These are phyloP conservation scores for Neospora caninum DNA, from an alignment of 169 alveolate species.

Conservation along the genomic window DNA sequence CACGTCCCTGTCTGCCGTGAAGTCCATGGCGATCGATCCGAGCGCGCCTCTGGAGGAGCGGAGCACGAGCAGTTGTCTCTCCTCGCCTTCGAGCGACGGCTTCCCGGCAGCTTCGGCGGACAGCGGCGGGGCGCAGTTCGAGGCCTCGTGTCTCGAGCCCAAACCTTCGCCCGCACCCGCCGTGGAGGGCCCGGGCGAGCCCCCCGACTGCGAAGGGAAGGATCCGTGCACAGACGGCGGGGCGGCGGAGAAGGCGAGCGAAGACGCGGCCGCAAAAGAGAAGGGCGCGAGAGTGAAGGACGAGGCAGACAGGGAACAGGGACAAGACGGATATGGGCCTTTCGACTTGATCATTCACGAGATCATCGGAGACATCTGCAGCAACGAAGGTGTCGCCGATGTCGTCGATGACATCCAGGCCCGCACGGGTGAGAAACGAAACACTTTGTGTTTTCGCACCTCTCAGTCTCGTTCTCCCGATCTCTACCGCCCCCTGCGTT, in stretches of 20 bases:
- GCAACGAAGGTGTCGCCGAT: conserved; percentile 71
- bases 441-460: not conserved
- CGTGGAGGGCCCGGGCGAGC: not conserved
- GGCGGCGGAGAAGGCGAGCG: not conserved
- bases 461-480: not conserved
- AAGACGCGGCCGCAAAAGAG: not conserved
- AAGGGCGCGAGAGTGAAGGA: not conserved
- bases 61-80: not conserved
- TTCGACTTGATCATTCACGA: conserved; percentile 64
- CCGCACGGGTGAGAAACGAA: conserved; percentile 45
- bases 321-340: not conserved
- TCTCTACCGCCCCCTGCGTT: too few relatives aligned
- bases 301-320: not conserved
- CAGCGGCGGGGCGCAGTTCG: not conserved
- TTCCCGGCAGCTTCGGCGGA: not conserved
- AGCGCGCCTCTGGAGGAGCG: not conserved
- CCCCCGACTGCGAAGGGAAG: not conserved
- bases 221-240: not conserved
- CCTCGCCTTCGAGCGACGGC: not conserved
- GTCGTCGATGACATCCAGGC: conserved; percentile 55
- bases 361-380: conserved; percentile 59
- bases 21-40: not conserved
- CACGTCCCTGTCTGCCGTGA: not conserved
- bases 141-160: not conserved
- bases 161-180: too few relatives aligned